Conservation (phyloP, 2,329 filamentous ascomycete genomes). For the Sarocladiaceae sp. region DNA sequence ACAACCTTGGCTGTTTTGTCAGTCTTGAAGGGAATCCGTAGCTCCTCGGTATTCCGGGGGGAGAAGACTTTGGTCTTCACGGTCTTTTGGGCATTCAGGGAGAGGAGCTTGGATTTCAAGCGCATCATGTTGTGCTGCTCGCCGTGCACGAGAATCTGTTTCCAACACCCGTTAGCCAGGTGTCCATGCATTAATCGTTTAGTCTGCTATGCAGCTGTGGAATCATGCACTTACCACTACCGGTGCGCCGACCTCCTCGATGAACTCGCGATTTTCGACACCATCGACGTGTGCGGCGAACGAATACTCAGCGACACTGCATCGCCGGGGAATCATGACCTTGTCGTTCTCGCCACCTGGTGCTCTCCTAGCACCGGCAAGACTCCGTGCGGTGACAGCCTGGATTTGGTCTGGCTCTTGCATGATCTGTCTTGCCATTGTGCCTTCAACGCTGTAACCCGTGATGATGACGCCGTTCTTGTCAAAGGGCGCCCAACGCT, state of each 20-base stretch:
- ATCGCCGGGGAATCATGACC: constrained; percentile 84
- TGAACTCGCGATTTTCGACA: constrained; percentile 91
- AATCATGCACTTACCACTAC: constrained; percentile 86
- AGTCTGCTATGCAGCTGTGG: too few species aligned
- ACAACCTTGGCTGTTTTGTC: constrained; percentile 97
- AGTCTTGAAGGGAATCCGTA: constrained; percentile 89
- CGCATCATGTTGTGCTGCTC: constrained; percentile 98
- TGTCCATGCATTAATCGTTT: not conserved
- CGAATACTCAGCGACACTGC: constrained; percentile 88
- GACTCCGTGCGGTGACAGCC: constrained; percentile 77
- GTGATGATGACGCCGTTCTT: constrained; percentile 99
- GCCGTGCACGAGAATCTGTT: constrained; percentile 87
- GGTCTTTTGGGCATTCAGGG: constrained; percentile 77
- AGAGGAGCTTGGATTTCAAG: constrained; percentile 87
- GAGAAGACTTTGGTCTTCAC: constrained; percentile 87
- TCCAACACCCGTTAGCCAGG: not conserved
- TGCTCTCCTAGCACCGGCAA: constrained; percentile 54
- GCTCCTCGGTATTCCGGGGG: constrained; percentile 89
- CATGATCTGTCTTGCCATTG: constrained; percentile 94
- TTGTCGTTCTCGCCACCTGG: constrained; percentile 71
- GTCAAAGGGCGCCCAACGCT: constrained; percentile 92
- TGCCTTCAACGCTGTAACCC: constrained; percentile 96
- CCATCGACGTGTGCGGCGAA: constrained; percentile 97
- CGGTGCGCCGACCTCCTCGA: constrained; percentile 85
- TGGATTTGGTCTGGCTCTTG: constrained; percentile 93